Base-by-base conservation (phyloP, 1,284 basidiomycete genomes). In the Kwoniella shivajii region DNA sequence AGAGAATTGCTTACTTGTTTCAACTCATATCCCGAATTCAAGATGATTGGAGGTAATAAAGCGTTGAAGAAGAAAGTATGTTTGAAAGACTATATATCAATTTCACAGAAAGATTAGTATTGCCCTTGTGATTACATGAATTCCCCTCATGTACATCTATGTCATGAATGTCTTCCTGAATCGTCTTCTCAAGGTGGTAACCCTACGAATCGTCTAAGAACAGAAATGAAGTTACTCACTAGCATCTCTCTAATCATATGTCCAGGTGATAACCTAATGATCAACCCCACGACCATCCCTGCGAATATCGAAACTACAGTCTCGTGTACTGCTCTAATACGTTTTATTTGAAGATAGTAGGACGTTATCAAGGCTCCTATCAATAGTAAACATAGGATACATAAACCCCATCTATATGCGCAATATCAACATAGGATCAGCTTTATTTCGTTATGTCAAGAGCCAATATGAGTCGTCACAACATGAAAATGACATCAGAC, bases 21-120 rank as follows among this genome's bases (percentile, higher is more conserved):
- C 52, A 99, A 84, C 77, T 97, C 93, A 77, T 98, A 99, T 6
- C 95, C 95, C 6, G 92, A 97, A 74, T 96, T 95, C 39, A 99
- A 82, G 72, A 99, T 99, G 76, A 99, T 99, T 0, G 95, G 96
- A 2, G 96, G 96, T 2, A 99, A 84, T 10, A 99, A 82, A 10
- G 98, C 84, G 77, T 99, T 99, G 82, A 99, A 95, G 84, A 99
- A 97, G 55, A 99, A 83, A 3, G 94, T 98, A 74, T 96, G 92
- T 77, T 91, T 93, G 83, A 96, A 97, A 18, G 90, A 90, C 90
- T 93, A 67, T 6, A 36, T 49, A 27, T 13, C 48, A 41, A 31
- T 18, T 26, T 1, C 18, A 22, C 4, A 6, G 26, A 14, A 36
- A 22, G 3, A 22, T 24, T 36, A 4, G 37, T n/a, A n/a, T n/a